These are phyloP conservation scores for Penicillium sp. DNA, from an alignment of 2,329 filamentous ascomycete genomes.

Conservation along the genomic window DNA sequence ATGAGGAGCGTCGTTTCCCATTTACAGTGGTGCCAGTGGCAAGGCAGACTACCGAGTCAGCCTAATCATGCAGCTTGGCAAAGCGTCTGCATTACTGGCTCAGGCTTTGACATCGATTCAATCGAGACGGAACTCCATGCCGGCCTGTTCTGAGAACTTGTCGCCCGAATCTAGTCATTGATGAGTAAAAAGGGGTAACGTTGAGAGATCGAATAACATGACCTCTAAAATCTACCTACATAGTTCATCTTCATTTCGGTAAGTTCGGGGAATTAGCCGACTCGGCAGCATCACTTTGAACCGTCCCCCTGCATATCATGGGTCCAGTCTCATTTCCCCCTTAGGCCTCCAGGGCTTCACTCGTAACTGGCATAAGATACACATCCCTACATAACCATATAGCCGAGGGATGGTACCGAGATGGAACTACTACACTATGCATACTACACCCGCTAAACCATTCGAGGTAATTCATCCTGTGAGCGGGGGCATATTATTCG, in stretches of 20 bases:
- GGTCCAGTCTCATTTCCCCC: background rate
- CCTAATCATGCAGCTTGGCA: background rate
- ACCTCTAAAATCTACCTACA: background rate
- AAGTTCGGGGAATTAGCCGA: background rate
- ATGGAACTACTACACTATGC: background rate
- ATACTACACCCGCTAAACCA: background rate
- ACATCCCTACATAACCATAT: background rate
- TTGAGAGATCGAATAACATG: background rate
- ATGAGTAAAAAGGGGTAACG: background rate
- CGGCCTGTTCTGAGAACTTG: background rate
- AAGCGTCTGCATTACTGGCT: background rate
- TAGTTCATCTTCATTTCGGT: background rate
- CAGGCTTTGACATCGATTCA: background rate
- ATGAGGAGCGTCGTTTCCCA: constrained; percentile 2
- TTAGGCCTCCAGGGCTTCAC: background rate
- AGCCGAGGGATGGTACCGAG: background rate
- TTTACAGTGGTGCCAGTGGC: background rate
- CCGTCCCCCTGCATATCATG: background rate
- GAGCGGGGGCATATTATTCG: background rate
- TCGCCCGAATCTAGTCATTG: background rate
- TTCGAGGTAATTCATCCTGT: background rate
- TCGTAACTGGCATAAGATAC: background rate
- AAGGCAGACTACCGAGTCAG: constrained; percentile 5
- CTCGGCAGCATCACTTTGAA: background rate
- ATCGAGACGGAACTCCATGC: background rate